These are phyloP conservation scores for Sporothrix phasma DNA, from an alignment of 2,329 filamentous ascomycete genomes.

Conservation along the genomic window DNA sequence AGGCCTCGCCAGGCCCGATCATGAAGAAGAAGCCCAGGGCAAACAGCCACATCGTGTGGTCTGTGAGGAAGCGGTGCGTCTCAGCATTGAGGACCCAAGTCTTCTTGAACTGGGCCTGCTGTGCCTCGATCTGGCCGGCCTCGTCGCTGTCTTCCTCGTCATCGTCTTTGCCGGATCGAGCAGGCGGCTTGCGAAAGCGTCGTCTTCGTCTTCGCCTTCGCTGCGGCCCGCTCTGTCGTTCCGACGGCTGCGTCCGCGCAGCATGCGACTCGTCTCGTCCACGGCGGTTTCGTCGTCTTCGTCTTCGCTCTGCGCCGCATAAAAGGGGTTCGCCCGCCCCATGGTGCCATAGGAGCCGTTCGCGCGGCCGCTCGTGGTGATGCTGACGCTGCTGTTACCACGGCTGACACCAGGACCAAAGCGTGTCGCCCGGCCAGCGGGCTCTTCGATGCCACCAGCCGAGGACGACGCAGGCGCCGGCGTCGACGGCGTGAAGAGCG, in stretches of 20 bases:
- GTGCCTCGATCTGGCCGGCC: constrained; percentile 28
- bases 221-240: neutral
- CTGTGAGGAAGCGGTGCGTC: constrained; percentile 71
- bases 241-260: neutral
- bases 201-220: constrained; percentile 10
- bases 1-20: constrained; percentile 90
- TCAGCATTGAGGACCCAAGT: constrained; percentile 92
- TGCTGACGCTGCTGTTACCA: neutral
- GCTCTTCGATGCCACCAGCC: neutral
- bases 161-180: constrained; percentile 17
- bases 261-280: constrained; percentile 8
- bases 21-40: constrained; percentile 86
- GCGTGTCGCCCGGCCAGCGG: constrained; percentile 9
- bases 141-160: constrained; percentile 23
- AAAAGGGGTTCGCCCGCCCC: constrained; percentile 13
- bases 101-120: constrained; percentile 48
- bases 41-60: constrained; percentile 93
- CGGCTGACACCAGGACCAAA: constrained; percentile 14
- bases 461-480: constrained; percentile 22
- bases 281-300: constrained; percentile 11
- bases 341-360: constrained; percentile 16
- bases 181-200: constrained; percentile 8
- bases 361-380: neutral
- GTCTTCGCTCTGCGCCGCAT: constrained; percentile 8
- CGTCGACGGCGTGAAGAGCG: constrained; percentile 53